A percentile compares a stretch with the other conserved stretches of the same genome.
Conservation (phyloP, 169 alveolate genomes). For the Fabrea salina region DNA sequence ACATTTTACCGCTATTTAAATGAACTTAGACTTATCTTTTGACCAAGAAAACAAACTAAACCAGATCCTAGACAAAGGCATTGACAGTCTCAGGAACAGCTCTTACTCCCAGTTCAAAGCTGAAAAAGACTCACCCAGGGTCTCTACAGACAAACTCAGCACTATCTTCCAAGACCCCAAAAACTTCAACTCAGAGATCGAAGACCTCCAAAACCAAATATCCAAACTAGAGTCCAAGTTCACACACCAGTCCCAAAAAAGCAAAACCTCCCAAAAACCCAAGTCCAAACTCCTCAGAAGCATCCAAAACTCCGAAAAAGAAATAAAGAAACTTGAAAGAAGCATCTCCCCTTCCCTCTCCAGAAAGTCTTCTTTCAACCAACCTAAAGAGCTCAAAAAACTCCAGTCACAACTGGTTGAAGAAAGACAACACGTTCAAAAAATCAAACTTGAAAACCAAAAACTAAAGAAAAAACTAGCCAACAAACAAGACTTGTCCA, state of each 20-base stretch:
- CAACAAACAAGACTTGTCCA: background rate
- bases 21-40: background rate
- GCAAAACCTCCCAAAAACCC: no score
- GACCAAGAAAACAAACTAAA: background rate
- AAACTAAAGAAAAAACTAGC: background rate
- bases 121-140: no score
- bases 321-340: conserved; percentile 17
- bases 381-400: no score
- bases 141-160: no score
- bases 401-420: background rate
- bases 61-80: background rate
- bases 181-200: no score
- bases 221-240: no score
- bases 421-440: background rate
- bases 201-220: no score
- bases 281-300: background rate
- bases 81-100: no score
- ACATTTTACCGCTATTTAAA: background rate
- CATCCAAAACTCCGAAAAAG: conserved; percentile 18
- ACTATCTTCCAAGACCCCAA: no score
- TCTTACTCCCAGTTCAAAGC: no score
- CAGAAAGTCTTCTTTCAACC: no score
- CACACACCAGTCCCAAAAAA: no score
- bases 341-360: conserved; percentile 12
- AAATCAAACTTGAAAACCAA: background rate